Conservation (phyloP, 169 alveolate genomes). For the Eimeria acervulina region DNA sequence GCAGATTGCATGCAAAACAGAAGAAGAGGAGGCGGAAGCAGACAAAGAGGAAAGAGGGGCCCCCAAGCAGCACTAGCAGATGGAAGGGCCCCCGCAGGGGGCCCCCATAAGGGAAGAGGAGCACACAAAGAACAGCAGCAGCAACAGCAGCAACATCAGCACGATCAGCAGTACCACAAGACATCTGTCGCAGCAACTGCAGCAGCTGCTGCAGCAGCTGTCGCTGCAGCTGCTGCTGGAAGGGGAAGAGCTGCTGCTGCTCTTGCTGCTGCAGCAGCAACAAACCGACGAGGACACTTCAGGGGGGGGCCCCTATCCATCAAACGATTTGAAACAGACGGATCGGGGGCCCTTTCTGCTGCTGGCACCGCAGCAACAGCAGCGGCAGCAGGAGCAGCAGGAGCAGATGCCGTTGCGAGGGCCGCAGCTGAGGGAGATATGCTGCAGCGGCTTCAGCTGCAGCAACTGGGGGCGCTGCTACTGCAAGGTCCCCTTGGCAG, state of each 20-base stretch:
- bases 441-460: conserved; percentile 51
- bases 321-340: neutral
- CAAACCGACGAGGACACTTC: conserved; percentile 1
- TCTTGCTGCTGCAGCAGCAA: conserved; percentile 52
- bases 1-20: neutral
- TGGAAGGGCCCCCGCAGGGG: too few relatives aligned
- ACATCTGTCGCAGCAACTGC: conserved; percentile 15
- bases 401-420: neutral
- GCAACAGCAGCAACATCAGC: neutral
- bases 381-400: conserved; percentile 60
- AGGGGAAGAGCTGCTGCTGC: conserved; percentile 31
- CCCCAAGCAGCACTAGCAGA: neutral
- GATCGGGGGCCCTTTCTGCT: neutral
- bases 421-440: neutral
- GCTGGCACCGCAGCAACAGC: conserved; percentile 27
- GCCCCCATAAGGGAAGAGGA: too few relatives aligned
- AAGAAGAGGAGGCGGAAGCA: neutral
- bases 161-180: neutral
- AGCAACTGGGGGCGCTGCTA: conserved; percentile 47
- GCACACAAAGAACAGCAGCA: neutral
- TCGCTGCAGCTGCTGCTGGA: conserved; percentile 27
- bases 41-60: neutral
- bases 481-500: conserved; percentile 43
- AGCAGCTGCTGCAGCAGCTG: conserved; percentile 33
- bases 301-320: neutral